These are phyloP conservation scores for Oldenlandia corymbosa DNA, from an alignment of 257 asterid genomes.

Conservation along the genomic window DNA sequence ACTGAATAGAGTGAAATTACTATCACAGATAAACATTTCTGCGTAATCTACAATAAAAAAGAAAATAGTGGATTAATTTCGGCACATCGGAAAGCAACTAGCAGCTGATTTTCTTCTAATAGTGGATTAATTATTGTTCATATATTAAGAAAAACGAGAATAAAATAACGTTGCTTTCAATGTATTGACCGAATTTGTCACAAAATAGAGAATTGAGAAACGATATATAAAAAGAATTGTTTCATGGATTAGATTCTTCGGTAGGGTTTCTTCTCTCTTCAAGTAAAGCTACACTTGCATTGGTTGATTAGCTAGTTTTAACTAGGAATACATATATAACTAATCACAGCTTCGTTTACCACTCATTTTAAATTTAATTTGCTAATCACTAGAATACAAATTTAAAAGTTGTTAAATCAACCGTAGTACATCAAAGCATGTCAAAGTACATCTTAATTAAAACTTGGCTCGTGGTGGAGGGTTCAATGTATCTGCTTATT, in stretches of 20 bases:
- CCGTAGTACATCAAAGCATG: slow-evolving; percentile 5
- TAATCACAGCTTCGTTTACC: neutral
- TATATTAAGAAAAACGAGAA: no score
- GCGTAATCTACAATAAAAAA: no score
- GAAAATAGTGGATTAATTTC: no score
- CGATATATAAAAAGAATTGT: no score
- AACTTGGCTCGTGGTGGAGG: slow-evolving; percentile 5
- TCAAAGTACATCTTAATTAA: slow-evolving; percentile 12
- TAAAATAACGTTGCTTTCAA: neutral
- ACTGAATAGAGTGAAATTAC: no score
- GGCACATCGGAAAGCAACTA: no score
- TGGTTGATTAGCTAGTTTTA: neutral
- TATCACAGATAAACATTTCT: no score
- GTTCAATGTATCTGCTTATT: slow-evolving; percentile 15
- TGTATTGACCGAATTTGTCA: neutral
- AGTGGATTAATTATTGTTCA: no score
- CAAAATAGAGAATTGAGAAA: neutral
- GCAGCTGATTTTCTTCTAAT: no score
- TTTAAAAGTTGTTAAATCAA: neutral
- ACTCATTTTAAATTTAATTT: neutral
- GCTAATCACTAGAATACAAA: neutral
- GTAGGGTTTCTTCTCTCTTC: neutral
- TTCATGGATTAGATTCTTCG: neutral
- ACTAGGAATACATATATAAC: no score
- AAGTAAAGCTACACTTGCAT: neutral